These are phyloP conservation scores for Tolypocladium nubicola DNA, from an alignment of 2,329 filamentous ascomycete species.

Conservation along the genomic window DNA sequence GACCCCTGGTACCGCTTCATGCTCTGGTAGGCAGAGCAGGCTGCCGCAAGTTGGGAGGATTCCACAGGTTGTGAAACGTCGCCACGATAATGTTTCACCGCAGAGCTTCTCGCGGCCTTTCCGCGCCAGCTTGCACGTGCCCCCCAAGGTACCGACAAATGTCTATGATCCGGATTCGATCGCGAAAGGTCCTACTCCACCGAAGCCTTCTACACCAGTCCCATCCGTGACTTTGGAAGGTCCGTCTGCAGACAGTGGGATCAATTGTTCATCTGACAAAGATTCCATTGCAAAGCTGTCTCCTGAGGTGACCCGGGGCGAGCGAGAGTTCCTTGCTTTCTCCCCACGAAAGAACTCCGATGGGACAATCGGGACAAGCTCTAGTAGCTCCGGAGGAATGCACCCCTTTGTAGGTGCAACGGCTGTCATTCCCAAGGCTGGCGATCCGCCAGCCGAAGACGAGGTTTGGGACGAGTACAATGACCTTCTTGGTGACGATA, in stretches of 20 bases:
- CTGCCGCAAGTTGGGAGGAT: constrained; percentile 78
- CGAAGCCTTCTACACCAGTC: constrained; percentile 25
- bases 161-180: constrained; percentile 25
- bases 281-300: constrained; percentile 19
- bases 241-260: constrained; percentile 20
- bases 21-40: constrained; percentile 37
- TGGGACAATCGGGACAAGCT: constrained; percentile 35
- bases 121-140: constrained; percentile 35
- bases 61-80: constrained; percentile 65
- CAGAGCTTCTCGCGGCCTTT: constrained; percentile 85
- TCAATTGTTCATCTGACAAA: constrained; percentile 17
- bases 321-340: constrained; percentile 63
- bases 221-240: constrained; percentile 26
- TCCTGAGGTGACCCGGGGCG: constrained; percentile 17
- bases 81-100: constrained; percentile 55
- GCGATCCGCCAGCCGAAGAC: constrained; percentile 60
- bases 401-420: constrained; percentile 52
- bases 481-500: constrained; percentile 65
- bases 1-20: not conserved
- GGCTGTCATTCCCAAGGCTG: constrained; percentile 52
- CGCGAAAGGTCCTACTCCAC: constrained; percentile 36
- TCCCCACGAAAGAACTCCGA: constrained; percentile 63
- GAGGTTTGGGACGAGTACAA: constrained; percentile 95
- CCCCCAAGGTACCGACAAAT: constrained; percentile 18
- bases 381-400: constrained; percentile 53